Evolutionary conservation across 1,284 basidiomycete species (phyloP).

Genomic region (Ganoderma leucocontextum): DNA sequence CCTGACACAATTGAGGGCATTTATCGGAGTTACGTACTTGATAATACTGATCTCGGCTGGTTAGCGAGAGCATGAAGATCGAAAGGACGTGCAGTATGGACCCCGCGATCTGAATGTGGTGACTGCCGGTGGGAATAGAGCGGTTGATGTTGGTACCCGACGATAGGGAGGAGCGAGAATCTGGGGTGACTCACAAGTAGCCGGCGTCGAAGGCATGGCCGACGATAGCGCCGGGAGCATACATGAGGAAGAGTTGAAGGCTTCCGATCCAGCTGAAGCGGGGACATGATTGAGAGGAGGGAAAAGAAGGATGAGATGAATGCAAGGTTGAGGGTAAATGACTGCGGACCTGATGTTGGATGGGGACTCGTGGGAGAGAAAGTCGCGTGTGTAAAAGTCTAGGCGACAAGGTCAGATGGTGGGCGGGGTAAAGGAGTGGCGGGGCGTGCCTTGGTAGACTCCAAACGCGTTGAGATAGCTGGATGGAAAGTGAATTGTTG

Average conservation of each 20-base stretch:
- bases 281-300: constrained; percentile 40
- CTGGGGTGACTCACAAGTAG: constrained; percentile 43
- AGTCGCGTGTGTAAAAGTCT: constrained; percentile 58
- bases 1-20: not conserved
- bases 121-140: constrained; percentile 22
- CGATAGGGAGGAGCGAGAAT: not conserved
- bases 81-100: constrained; percentile 42
- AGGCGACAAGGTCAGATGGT: constrained; percentile 8
- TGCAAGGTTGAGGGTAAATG: constrained; percentile 4
- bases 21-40: constrained; percentile 34
- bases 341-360: constrained; percentile 53
- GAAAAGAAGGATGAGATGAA: constrained; percentile 15
- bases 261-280: constrained; percentile 48
- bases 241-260: constrained; percentile 46
- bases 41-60: constrained; percentile 41
- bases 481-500: not conserved
- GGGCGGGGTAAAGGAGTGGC: not conserved
- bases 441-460: constrained; percentile 32
- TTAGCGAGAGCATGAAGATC: constrained; percentile 48
- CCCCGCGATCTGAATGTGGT: constrained; percentile 39
- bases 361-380: constrained; percentile 50
- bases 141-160: not conserved
- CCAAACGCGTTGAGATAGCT: constrained; percentile 36
- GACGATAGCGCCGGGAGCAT: constrained; percentile 41
- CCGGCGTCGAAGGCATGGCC: constrained; percentile 47